Percentiles rank a stretch among this genome's conserved stretches.
phyloP scores from a whole-genome alignment of 768 basidiomycete species.

The Postia placenta region DNA sequence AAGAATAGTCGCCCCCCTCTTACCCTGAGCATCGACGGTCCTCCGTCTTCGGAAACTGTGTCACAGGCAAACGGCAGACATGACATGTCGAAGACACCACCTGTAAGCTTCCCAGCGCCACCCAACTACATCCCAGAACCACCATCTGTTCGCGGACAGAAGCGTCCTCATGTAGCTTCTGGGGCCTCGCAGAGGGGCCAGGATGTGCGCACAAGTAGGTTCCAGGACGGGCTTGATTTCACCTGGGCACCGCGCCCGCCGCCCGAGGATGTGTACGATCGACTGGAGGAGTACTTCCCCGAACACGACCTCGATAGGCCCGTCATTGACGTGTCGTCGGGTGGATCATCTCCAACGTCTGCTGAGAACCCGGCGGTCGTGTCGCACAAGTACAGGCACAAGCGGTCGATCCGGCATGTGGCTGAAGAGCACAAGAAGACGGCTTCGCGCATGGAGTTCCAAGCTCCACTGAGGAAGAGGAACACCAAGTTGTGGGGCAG shows the following conservation, averaged over 20 bases:
- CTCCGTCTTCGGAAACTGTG: constrained; percentile 10
- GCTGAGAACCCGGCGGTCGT: constrained; percentile 43
- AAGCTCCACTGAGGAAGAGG: constrained; percentile 61
- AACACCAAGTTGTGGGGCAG: constrained; percentile 97
- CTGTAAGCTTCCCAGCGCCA: constrained; percentile 9
- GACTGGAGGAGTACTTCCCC: constrained; percentile 93
- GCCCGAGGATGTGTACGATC: constrained; percentile 89
- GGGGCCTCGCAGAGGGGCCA: constrained; percentile 5
- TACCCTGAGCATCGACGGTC: constrained; percentile 21
- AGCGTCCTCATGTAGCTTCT: not conserved
- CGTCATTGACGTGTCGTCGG: constrained; percentile 80
- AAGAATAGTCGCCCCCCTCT: constrained; percentile 14
- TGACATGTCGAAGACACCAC: constrained; percentile 12
- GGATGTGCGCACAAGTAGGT: constrained; percentile 20
- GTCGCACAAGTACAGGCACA: constrained; percentile 45
- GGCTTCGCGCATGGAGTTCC: constrained; percentile 52
- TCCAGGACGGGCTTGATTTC: constrained; percentile 42
- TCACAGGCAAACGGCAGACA: constrained; percentile 2
- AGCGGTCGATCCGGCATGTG: constrained; percentile 91
- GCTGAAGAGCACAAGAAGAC: constrained; percentile 84
- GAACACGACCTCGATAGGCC: constrained; percentile 95
- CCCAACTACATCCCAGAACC: constrained; percentile 18
- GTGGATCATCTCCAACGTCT: constrained; percentile 71
- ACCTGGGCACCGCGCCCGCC: constrained; percentile 90
- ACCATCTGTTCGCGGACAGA: constrained; percentile 10